Conservation (phyloP, 2,329 filamentous ascomycete genomes). For the Dactylellina parvicollis region DNA sequence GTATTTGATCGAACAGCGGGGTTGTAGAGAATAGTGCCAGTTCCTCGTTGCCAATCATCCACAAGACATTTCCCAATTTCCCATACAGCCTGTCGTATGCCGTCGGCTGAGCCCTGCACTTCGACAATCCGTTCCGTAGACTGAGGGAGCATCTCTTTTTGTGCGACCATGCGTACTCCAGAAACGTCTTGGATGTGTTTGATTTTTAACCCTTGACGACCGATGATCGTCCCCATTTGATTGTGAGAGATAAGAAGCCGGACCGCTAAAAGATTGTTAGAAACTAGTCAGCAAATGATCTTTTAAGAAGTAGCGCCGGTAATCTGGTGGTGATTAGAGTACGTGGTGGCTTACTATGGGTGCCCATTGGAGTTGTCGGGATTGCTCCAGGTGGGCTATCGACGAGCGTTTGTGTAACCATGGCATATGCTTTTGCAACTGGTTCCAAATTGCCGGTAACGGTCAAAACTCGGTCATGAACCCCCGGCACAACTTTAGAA, state of each 20-base stretch:
- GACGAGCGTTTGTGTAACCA: conserved; percentile 88
- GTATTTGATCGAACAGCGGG: conserved; percentile 87
- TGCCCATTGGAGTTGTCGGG: conserved; percentile 89
- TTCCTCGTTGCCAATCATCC: conserved; percentile 96
- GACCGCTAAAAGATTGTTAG: conserved; percentile 71
- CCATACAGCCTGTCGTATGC: conserved; percentile 96
- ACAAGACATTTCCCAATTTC: conserved; percentile 99
- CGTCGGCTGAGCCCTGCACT: conserved; percentile 91
- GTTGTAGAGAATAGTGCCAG: conserved; percentile 97
- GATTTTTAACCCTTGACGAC: conserved; percentile 95
- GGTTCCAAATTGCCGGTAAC: conserved; percentile 90
- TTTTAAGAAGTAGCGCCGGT: not conserved
- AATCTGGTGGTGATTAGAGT: too few relatives aligned
- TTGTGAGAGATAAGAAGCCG: conserved; percentile 99
- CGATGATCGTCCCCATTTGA: conserved; percentile 99
- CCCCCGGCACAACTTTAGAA: conserved; percentile 97
- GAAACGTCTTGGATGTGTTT: conserved; percentile 99
- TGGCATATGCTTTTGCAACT: conserved; percentile 89
- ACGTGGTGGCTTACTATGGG: conserved; percentile 78
- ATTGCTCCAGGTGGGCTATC: conserved; percentile 87
- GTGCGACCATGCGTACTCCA: conserved; percentile 97
- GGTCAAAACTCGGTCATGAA: conserved; percentile 95
- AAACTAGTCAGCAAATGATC: conserved; percentile 11
- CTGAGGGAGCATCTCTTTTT: conserved; percentile 99
- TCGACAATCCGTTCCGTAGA: conserved; percentile 98